A percentile compares a stretch with the other conserved stretches of the same genome.
Conservation (phyloP, 176 grass and related monocot species). For the Dendrocalamus sinicus region DNA sequence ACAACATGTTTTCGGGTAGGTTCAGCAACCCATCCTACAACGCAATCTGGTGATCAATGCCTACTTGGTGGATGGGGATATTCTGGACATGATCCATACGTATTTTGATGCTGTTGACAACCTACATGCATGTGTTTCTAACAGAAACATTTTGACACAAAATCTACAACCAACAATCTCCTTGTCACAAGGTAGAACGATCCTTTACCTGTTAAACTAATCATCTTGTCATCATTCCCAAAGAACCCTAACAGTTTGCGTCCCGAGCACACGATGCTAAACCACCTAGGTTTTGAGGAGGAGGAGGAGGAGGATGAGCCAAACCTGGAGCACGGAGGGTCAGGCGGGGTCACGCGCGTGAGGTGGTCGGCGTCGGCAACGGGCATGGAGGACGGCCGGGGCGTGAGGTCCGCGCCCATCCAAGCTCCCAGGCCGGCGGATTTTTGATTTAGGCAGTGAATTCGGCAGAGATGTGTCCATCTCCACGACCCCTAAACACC, state of each 20-base stretch:
- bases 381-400: constrained; percentile 60
- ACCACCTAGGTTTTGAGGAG: background rate
- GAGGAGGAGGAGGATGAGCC: background rate
- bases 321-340: constrained; percentile 77
- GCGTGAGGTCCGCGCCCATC: constrained; percentile 82
- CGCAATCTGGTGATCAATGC: background rate
- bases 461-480: too few species aligned
- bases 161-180: background rate
- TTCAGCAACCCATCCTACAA: background rate
- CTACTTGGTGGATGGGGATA: background rate
- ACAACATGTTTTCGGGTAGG: background rate
- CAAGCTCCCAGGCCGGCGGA: too few species aligned
- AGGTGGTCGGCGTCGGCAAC: constrained; percentile 48
- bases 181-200: background rate
- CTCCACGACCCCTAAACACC: too few species aligned
- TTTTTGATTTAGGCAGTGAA: too few species aligned
- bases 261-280: background rate
- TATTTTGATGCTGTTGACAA: background rate
- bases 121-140: background rate
- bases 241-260: background rate
- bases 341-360: constrained; percentile 51
- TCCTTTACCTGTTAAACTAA: background rate
- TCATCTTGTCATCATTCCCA: background rate
- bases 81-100: background rate
- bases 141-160: background rate